phyloP scores from a whole-genome alignment of 2,329 filamentous ascomycete species.

The Beauveria varroae region DNA sequence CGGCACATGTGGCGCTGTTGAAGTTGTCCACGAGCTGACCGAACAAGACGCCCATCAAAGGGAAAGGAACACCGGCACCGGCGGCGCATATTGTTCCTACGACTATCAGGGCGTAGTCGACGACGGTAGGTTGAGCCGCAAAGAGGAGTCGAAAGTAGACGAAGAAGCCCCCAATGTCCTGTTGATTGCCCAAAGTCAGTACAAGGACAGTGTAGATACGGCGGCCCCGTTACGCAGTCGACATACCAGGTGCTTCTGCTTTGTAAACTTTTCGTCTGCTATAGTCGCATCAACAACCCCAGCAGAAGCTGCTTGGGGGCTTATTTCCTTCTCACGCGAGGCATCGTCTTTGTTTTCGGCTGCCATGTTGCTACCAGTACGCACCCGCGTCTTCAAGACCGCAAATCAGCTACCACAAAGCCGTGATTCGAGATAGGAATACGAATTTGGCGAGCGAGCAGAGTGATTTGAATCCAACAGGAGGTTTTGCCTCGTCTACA shows the following conservation, averaged over 20 bases:
- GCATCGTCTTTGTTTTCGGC: background rate
- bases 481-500: background rate
- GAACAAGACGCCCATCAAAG: conserved; percentile 50
- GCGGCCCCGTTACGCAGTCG: background rate
- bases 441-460: background rate
- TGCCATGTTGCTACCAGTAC: background rate
- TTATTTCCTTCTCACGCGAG: background rate
- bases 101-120: conserved; percentile 26
- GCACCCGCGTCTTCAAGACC: background rate
- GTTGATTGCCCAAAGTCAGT: background rate
- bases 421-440: background rate
- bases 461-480: no score
- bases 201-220: background rate
- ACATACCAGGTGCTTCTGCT: no score
- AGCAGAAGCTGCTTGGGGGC: background rate
- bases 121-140: conserved; percentile 27
- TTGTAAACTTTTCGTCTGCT: background rate
- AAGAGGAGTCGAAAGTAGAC: conserved; percentile 29
- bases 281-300: background rate
- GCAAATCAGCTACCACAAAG: background rate
- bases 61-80: conserved; percentile 48
- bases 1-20: conserved; percentile 40
- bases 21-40: conserved; percentile 49
- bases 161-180: conserved; percentile 24
- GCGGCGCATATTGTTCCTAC: conserved; percentile 33